These are phyloP conservation scores for Nakaseomyces glabratus DNA, from an alignment of 1,139 yeast species.

Conservation along the genomic window DNA sequence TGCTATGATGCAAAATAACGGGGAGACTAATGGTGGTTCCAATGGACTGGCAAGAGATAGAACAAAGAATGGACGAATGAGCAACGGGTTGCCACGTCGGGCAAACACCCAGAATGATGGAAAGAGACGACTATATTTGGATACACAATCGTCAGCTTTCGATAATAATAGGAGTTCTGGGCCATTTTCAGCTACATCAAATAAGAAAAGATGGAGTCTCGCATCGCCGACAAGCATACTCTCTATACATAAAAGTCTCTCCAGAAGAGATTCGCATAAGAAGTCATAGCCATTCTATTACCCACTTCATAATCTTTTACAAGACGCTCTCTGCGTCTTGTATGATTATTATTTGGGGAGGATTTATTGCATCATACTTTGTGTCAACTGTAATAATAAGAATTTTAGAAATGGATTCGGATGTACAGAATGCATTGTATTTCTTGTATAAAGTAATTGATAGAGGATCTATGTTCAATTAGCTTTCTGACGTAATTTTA, in stretches of 20 bases:
- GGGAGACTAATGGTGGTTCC: not conserved
- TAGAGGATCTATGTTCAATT: too few species aligned
- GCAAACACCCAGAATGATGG: conserved; percentile 1
- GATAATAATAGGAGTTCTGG: not conserved
- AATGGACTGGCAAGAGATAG: conserved; percentile 2
- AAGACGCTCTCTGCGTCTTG: too few species aligned
- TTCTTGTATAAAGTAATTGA: too few species aligned
- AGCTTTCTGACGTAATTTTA: too few species aligned
- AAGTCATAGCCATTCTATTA: too few species aligned
- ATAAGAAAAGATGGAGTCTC: conserved; percentile 6
- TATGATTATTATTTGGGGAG: too few species aligned
- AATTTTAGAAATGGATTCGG: too few species aligned
- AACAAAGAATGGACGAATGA: not conserved
- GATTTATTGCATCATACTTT: too few species aligned
- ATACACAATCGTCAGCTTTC: conserved; percentile 4
- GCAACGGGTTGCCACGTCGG: not conserved
- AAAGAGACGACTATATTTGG: conserved; percentile 3
- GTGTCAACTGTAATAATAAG: too few species aligned
- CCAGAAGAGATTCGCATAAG: conserved; percentile 3
- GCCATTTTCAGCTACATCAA: conserved; percentile 3
- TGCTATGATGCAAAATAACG: conserved; percentile 1
- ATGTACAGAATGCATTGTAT: too few species aligned
- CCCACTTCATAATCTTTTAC: too few species aligned
- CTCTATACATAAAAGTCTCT: conserved; percentile 2
- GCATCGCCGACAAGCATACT: conserved; percentile 5